Conservation (phyloP, 2,329 filamentous ascomycete genomes). For the Cryphonectria radicalis region DNA sequence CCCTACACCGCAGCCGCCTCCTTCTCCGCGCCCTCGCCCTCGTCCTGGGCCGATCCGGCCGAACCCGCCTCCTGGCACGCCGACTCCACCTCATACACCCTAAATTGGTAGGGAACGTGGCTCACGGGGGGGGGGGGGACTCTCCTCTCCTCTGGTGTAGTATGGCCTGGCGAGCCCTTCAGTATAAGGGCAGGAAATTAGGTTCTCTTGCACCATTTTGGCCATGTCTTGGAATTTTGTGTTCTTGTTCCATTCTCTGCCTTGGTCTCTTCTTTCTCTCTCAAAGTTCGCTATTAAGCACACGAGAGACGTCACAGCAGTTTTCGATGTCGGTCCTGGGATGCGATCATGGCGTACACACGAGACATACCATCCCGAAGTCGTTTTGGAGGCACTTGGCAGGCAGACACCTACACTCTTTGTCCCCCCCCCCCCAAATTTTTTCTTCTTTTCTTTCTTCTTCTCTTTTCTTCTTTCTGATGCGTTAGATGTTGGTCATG, state of each 20-base stretch:
- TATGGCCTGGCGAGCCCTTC: background rate
- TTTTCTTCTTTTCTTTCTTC: background rate
- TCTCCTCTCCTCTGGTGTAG: too few relatives aligned
- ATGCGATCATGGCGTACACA: background rate
- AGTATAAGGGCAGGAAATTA: background rate
- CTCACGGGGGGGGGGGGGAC: too few relatives aligned
- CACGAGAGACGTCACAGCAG: background rate
- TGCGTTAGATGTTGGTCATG: background rate
- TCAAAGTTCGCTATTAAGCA: background rate
- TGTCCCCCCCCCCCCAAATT: too few relatives aligned
- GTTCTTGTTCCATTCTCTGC: too few relatives aligned
- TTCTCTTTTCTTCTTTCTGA: background rate
- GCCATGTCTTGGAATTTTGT: too few relatives aligned
- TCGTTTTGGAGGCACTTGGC: background rate
- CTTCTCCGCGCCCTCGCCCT: constrained; percentile 23
- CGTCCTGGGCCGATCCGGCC: constrained; percentile 24
- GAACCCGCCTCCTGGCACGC: constrained; percentile 20
- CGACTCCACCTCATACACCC: constrained; percentile 26
- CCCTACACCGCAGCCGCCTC: constrained; percentile 24
- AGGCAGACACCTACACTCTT: background rate
- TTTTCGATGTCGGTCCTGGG: background rate
- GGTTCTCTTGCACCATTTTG: too few relatives aligned
- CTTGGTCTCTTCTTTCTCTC: background rate
- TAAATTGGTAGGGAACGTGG: background rate
- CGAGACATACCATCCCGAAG: background rate